These are phyloP conservation scores for Zopfia rhizophila DNA, from an alignment of 2,329 filamentous ascomycete species.

Conservation along the genomic window DNA sequence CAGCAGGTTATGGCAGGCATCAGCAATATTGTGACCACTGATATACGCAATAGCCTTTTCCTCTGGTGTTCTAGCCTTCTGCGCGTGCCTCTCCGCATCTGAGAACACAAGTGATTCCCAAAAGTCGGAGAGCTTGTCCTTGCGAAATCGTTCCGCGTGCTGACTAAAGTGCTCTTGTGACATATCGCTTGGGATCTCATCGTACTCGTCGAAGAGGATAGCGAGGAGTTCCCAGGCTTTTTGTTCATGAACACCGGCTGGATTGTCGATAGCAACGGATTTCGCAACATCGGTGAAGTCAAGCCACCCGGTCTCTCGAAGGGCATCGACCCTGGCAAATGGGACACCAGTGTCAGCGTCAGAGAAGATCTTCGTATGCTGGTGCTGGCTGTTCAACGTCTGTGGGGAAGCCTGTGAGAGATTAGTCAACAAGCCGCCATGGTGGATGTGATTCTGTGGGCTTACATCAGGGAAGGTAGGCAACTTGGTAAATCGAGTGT, in stretches of 20 bases:
- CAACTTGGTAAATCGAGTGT: conserved; percentile 73
- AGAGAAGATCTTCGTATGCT: conserved; percentile 62
- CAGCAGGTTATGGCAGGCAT: conserved; percentile 83
- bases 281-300: conserved; percentile 63
- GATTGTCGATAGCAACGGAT: conserved; percentile 49
- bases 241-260: conserved; percentile 68
- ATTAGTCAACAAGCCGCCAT: conserved; percentile 35
- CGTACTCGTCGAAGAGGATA: conserved; percentile 79
- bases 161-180: conserved; percentile 54
- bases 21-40: conserved; percentile 79
- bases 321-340: conserved; percentile 61
- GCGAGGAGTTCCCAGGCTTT: conserved; percentile 86
- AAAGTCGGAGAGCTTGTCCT: conserved; percentile 74
- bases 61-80: conserved; percentile 72
- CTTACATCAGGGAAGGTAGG: conserved; percentile 59
- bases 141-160: conserved; percentile 52
- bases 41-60: conserved; percentile 86
- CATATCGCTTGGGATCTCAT: conserved; percentile 49
- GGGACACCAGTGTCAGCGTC: conserved; percentile 71
- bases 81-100: conserved; percentile 58
- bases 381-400: conserved; percentile 66
- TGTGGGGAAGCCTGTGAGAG: conserved; percentile 63
- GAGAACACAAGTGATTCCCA: conserved; percentile 62
- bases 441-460: too few species aligned
- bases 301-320: conserved; percentile 61